These are phyloP conservation scores for Penicillium fuscoglaucum DNA, from an alignment of 2,329 filamentous ascomycete species.

Conservation along the genomic window DNA sequence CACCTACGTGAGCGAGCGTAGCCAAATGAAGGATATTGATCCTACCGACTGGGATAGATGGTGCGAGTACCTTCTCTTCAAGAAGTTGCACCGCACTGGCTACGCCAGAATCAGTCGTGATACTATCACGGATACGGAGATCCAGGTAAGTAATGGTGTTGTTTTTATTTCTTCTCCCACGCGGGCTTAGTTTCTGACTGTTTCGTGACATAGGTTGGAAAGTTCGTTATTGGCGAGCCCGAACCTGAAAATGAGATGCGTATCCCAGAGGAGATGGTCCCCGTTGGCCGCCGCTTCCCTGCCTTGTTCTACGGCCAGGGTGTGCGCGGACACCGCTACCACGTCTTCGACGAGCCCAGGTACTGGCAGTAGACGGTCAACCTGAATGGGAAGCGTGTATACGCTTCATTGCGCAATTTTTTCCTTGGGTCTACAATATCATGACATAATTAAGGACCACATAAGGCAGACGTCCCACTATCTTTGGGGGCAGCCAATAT, in stretches of 20 bases:
- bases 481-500: slow-evolving; percentile 1
- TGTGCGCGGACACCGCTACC: slow-evolving; percentile 85
- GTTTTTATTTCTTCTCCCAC: neutral
- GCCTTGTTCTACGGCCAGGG: slow-evolving; percentile 79
- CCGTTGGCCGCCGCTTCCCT: slow-evolving; percentile 79
- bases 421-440: slow-evolving; percentile 9
- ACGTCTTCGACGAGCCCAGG: slow-evolving; percentile 90
- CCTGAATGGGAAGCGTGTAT: neutral
- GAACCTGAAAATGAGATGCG: slow-evolving; percentile 64
- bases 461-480: slow-evolving; percentile 8
- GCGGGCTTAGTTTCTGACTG: slow-evolving; percentile 15
- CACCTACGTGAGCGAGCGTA: slow-evolving; percentile 77
- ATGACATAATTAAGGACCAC: slow-evolving; percentile 13
- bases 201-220: slow-evolving; percentile 63
- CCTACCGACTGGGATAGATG: slow-evolving; percentile 91
- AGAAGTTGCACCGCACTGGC: slow-evolving; percentile 77
- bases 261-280: slow-evolving; percentile 71
- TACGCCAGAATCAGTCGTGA: slow-evolving; percentile 87
- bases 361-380: slow-evolving; percentile 55
- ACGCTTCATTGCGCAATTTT: neutral
- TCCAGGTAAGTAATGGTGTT: slow-evolving; percentile 63
- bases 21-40: slow-evolving; percentile 95
- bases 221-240: slow-evolving; percentile 79
- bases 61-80: slow-evolving; percentile 99
- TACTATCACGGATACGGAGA: slow-evolving; percentile 94